Base-by-base conservation (phyloP, 345 rosid genomes). In the Sisymbrium irio region DNA sequence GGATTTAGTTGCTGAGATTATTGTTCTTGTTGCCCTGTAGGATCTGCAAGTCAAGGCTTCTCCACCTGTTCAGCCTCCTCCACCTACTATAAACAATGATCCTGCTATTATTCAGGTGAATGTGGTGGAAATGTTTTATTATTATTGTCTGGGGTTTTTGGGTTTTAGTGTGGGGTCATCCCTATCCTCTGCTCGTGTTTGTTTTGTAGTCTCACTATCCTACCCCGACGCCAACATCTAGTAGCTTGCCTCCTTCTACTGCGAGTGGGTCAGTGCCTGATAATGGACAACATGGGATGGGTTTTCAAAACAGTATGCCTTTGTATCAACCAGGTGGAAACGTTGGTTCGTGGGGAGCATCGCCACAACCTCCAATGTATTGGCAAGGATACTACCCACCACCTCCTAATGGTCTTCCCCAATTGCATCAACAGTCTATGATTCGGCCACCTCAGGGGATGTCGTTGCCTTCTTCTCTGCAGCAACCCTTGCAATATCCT, bases 31-130 rank as follows among this genome's bases (percentile, higher is more conserved):
- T 70, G 67, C n/a, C 56, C 71, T 72, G 50, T 82, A 93, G 98
- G 98, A 93, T 77, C 82, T 93, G 69, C 98, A 90, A 82, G 98
- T 93, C 63, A 93, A 90, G 81, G 89, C 96, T 63, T 90, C 96
- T 69, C 89, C 96, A 25, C 96, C 92, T 46, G 91, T 68, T 66
- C 93, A 87, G 80, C 79, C 96, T 42, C 33, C 81, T 22, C 25
- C 25, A n/a, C 87, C 85, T 3, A 81, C 88, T 46, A 78, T 90
- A 57, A 86, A 87, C 81, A 89, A 91, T 80, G 98, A 93, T 62
- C 97, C 97, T 9, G 97, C 97, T 72, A 93, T 93, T 33, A 93
- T 93, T 68, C 98, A 93, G 96, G 97, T 93, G 64, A 72, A 13
- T 49, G 20, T 60, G 13, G 45, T 13, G 46, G 13, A 59, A 44